A percentile compares a stretch with the other conserved stretches of the same genome.
These are phyloP conservation scores for Diaporthe eres DNA, from an alignment of 2,329 filamentous ascomycete species.

Conservation along the genomic window DNA sequence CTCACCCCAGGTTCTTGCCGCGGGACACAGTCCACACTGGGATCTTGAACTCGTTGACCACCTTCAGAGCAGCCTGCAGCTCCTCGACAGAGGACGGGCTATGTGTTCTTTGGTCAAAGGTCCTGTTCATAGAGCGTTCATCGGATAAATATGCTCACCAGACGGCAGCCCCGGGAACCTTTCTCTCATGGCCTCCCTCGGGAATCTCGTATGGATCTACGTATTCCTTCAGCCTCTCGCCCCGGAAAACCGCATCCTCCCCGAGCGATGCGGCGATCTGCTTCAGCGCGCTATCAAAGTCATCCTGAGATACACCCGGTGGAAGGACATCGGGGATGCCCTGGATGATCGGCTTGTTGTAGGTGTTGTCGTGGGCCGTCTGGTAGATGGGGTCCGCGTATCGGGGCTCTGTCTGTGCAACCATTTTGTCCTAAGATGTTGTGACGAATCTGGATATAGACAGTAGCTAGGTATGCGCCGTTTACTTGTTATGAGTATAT, in stretches of 20 bases:
- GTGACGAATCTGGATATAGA: not conserved
- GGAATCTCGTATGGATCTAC: conserved; percentile 62
- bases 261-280: conserved; percentile 54
- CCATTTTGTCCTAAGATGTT: conserved; percentile 14
- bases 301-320: conserved; percentile 54
- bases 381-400: conserved; percentile 59
- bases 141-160: conserved; percentile 47
- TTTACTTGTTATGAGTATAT: not conserved
- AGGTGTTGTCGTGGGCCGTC: conserved; percentile 56
- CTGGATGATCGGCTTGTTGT: conserved; percentile 55
- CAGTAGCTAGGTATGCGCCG: no score
- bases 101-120: conserved; percentile 23
- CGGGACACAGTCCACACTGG: conserved; percentile 51
- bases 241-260: conserved; percentile 55
- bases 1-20: conserved; percentile 61
- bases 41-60: conserved; percentile 52
- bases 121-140: not conserved
- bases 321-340: conserved; percentile 56
- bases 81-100: conserved; percentile 52
- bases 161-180: conserved; percentile 59
- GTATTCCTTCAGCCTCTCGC: conserved; percentile 57
- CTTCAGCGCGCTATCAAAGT: conserved; percentile 55
- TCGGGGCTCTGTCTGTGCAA: conserved; percentile 20
- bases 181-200: conserved; percentile 55
- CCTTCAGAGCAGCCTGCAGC: conserved; percentile 51